phyloP scores from a whole-genome alignment of 805 yeast species.

The Danielozyma ontarioensis region DNA sequence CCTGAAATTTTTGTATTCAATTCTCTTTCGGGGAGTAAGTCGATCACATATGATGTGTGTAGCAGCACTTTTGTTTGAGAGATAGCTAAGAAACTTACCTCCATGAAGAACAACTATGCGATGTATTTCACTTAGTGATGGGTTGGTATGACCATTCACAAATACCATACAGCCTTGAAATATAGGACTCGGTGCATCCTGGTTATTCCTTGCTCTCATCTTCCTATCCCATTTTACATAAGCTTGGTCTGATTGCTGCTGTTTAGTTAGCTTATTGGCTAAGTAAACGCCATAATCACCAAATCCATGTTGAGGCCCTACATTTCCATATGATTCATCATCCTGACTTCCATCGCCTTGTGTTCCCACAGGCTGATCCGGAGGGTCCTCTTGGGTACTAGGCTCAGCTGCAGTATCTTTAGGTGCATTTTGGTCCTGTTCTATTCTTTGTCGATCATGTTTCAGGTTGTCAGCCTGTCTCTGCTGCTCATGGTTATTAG shows the following conservation, averaged over 20 bases:
- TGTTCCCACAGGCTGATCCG: too few relatives aligned
- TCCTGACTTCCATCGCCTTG: neutral
- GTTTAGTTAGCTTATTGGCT: conserved; percentile 53
- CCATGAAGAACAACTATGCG: conserved; percentile 71
- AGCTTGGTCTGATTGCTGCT: conserved; percentile 51
- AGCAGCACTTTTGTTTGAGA: conserved; percentile 65
- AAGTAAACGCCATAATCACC: conserved; percentile 70
- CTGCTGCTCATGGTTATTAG: neutral
- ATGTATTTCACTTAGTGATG: conserved; percentile 71
- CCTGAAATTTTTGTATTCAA: conserved; percentile 59
- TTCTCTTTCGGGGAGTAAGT: conserved; percentile 69
- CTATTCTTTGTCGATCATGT: too few relatives aligned
- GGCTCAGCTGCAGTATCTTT: too few relatives aligned
- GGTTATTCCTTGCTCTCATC: conserved; percentile 17
- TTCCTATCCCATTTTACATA: conserved; percentile 45
- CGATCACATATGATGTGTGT: conserved; percentile 83
- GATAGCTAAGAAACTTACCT: conserved; percentile 66
- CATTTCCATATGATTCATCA: conserved; percentile 21
- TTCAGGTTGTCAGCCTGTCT: neutral
- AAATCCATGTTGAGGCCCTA: conserved; percentile 43
- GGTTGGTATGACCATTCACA: conserved; percentile 87
- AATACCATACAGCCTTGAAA: conserved; percentile 63
- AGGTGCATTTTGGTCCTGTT: neutral
- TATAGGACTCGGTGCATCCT: conserved; percentile 24
- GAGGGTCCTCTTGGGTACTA: neutral